These are phyloP conservation scores for Russula abietina DNA, from an alignment of 768 basidiomycete genomes.

Conservation along the genomic window DNA sequence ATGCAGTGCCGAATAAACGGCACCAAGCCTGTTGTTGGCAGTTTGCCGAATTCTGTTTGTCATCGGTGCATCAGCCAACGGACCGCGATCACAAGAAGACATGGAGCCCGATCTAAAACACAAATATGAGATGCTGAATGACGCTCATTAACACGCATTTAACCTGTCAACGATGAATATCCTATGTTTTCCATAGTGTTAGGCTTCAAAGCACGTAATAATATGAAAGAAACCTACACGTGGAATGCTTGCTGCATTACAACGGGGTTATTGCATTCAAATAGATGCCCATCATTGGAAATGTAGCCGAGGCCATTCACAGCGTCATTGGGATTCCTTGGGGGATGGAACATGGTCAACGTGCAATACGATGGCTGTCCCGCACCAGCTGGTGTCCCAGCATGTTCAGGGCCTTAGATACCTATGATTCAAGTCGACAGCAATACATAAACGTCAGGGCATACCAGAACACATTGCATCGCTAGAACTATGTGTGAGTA, in stretches of 20 bases:
- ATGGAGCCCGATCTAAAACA: constrained; percentile 49
- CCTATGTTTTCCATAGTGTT: constrained; percentile 15
- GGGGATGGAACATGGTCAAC: constrained; percentile 48
- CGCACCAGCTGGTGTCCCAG: constrained; percentile 25
- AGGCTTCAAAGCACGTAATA: background rate
- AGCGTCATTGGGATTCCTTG: constrained; percentile 29
- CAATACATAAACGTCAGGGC: too few species aligned
- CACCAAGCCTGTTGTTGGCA: constrained; percentile 48
- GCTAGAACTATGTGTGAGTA: constrained; percentile 28
- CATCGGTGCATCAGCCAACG: constrained; percentile 40
- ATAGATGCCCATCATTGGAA: constrained; percentile 53
- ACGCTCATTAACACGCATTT: constrained; percentile 26
- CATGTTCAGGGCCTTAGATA: constrained; percentile 46
- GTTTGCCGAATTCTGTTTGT: constrained; percentile 34
- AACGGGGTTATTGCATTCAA: constrained; percentile 48
- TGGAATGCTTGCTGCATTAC: constrained; percentile 52
- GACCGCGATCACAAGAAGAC: constrained; percentile 36
- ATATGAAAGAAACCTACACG: constrained; percentile 38
- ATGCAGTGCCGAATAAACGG: constrained; percentile 48
- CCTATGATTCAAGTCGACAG: background rate
- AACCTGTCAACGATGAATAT: constrained; percentile 51
- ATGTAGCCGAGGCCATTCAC: constrained; percentile 39
- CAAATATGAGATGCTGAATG: constrained; percentile 1
- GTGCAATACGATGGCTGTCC: constrained; percentile 50
- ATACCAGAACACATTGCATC: constrained; percentile 48